A percentile compares a stretch with the other conserved stretches of the same genome.
phyloP scores from a whole-genome alignment of 1,284 basidiomycete genomes.

The Apiotrichum sp. region DNA sequence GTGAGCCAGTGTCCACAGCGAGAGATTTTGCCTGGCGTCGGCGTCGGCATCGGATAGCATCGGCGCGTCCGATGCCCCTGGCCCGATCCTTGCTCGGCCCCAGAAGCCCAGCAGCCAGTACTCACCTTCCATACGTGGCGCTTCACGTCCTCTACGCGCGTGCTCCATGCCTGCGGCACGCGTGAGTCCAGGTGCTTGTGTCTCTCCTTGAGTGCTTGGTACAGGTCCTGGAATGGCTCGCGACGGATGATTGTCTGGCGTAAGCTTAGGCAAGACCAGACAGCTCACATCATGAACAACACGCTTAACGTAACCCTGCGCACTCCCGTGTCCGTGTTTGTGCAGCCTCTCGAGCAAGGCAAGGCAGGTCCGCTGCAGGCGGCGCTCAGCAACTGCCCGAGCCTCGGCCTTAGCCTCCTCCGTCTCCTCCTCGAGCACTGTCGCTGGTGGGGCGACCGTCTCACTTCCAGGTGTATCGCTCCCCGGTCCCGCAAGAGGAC shows the following conservation, averaged over 20 bases:
- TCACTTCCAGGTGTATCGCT: not conserved
- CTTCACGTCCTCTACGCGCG: constrained; percentile 44
- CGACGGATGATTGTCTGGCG: constrained; percentile 58
- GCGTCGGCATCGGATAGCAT: not conserved
- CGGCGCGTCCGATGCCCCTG: not conserved
- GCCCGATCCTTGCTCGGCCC: no score
- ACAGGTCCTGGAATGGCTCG: constrained; percentile 81
- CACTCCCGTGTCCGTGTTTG: constrained; percentile 74
- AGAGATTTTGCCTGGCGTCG: not conserved
- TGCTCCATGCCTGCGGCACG: constrained; percentile 76
- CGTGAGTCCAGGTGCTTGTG: constrained; percentile 74
- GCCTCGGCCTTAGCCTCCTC: constrained; percentile 7
- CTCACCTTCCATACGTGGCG: constrained; percentile 47
- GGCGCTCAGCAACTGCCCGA: constrained; percentile 21
- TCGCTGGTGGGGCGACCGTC: constrained; percentile 10
- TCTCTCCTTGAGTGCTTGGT: constrained; percentile 73
- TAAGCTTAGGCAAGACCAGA: not conserved
- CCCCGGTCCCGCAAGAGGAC: constrained; percentile 28
- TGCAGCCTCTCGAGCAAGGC: constrained; percentile 74
- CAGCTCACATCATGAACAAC: constrained; percentile 64
- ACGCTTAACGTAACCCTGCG: constrained; percentile 76
- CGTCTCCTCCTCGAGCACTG: constrained; percentile 12
- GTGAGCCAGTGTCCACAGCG: constrained; percentile 22
- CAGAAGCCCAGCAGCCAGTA: no score
- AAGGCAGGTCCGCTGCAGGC: constrained; percentile 72